Percentiles rank a stretch among this genome's conserved stretches.
Conservation (phyloP, 768 basidiomycete species). For the Lepiota subincarnata region DNA sequence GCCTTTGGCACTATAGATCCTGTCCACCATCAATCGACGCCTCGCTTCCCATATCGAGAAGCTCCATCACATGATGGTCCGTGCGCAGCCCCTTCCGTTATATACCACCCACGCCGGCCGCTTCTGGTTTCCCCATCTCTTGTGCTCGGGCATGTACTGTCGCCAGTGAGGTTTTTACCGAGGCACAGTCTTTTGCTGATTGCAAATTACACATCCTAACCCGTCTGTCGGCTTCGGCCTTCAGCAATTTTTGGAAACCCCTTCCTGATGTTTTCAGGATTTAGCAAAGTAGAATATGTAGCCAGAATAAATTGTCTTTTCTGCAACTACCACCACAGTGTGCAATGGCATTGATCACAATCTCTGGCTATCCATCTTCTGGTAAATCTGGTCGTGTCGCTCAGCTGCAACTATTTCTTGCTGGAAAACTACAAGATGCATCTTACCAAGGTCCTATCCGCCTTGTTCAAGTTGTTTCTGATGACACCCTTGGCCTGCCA, state of each 20-base stretch:
- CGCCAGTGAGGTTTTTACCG: slow-evolving; percentile 95
- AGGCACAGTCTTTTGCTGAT: slow-evolving; percentile 94
- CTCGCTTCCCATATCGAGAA: slow-evolving; percentile 3
- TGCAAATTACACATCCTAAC: slow-evolving; percentile 98
- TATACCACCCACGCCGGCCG: slow-evolving; percentile 20
- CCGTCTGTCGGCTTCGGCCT: slow-evolving; percentile 85
- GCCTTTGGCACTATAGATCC: neutral
- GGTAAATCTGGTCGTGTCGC: slow-evolving; percentile 78
- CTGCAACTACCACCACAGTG: neutral
- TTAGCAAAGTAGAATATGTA: neutral
- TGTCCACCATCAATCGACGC: neutral
- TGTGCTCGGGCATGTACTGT: slow-evolving; percentile 96
- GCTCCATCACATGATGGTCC: slow-evolving; percentile 37
- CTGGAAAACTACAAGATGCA: slow-evolving; percentile 43
- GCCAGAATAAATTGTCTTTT: slow-evolving; percentile 7
- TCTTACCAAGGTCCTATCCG: slow-evolving; percentile 50
- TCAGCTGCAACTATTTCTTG: slow-evolving; percentile 59
- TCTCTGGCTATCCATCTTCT: slow-evolving; percentile 83
- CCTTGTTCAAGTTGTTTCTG: slow-evolving; percentile 57
- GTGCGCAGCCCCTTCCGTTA: slow-evolving; percentile 46
- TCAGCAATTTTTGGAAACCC: slow-evolving; percentile 87
- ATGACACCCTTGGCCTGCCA: slow-evolving; percentile 62
- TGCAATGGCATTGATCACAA: slow-evolving; percentile 86
- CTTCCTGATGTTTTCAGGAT: slow-evolving; percentile 10
- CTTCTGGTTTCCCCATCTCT: slow-evolving; percentile 55